Evolutionary conservation across 1,284 basidiomycete genomes (phyloP).

Genomic region (Boletus subluridellus): DNA sequence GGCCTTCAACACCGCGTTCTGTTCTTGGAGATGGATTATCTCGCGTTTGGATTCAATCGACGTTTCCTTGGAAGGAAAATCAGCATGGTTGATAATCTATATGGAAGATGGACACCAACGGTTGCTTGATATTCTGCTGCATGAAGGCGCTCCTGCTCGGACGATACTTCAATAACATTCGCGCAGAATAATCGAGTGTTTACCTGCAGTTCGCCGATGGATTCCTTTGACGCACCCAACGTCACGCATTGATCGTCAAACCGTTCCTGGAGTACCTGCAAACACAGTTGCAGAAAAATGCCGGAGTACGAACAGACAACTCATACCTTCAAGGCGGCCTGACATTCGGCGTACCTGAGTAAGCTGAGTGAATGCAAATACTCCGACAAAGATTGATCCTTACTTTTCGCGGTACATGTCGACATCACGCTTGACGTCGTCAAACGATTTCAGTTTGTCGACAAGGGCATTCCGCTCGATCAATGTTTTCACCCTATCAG

Average conservation of each 20-base stretch:
- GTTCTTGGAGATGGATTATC: slow-evolving; percentile 20
- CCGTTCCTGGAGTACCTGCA: slow-evolving; percentile 54
- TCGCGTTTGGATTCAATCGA: slow-evolving; percentile 17
- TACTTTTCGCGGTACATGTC: slow-evolving; percentile 28
- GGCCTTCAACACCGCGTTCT: slow-evolving; percentile 20
- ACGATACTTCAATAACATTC: not conserved
- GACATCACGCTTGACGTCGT: slow-evolving; percentile 21
- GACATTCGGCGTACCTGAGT: slow-evolving; percentile 29
- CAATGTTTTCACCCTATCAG: slow-evolving; percentile 17
- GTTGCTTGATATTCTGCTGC: slow-evolving; percentile 15
- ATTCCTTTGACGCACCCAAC: slow-evolving; percentile 50
- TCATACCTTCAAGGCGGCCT: slow-evolving; percentile 33
- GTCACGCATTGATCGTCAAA: slow-evolving; percentile 55
- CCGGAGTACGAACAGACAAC: not conserved
- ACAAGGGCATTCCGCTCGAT: slow-evolving; percentile 20
- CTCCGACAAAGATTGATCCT: not conserved
- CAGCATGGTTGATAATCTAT: not conserved
- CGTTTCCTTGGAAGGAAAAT: slow-evolving; percentile 20
- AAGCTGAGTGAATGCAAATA: not conserved
- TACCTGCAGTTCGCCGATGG: slow-evolving; percentile 54
- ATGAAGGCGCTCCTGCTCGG: slow-evolving; percentile 22
- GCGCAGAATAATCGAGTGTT: not conserved
- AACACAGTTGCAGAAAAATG: not conserved
- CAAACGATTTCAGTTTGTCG: slow-evolving; percentile 25
- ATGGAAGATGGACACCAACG: slow-evolving; percentile 11